Base-by-base conservation (phyloP, 2,329 filamentous ascomycete genomes). In the Xylaria arbuscula region DNA sequence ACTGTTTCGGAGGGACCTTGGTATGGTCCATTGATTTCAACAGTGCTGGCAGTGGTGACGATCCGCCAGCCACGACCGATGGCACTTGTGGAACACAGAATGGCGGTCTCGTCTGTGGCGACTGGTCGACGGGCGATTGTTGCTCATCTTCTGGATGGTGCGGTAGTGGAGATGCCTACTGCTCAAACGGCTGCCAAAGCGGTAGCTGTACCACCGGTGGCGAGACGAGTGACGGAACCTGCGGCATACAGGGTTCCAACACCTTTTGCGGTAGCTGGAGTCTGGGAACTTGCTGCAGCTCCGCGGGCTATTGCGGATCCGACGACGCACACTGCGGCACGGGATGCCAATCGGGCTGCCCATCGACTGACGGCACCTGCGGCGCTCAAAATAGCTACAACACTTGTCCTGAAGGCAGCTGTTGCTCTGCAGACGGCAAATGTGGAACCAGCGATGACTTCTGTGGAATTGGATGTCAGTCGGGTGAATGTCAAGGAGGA, bases 1-100 rank as follows among this genome's bases (percentile, higher is more conserved):
- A 61, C 6, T 79, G 78, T 68, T 75, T 81, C 45, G 76, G 78
- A 9, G 78, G 78, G 32, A 76, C 74, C 22, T 78, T 80, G 75
- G 72, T 74, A 13, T 80, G 78, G 78, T 40, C 38, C 38, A 13
- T 40, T 13, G 38, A 40, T 13, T 40, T 40, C 38, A 40, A 40
- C 38, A 40, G 38, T 40, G 38, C 38, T 40, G 38, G 38, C 13
- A 40, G 38, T 13, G 38, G 38, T 40, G 38, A 40, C 13, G 38
- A 40, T 13, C 38, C 38, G 38, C 38, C 38, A 13, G 38, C 38
- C 38, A 40, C 38, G 13, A 40, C 38, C 38, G 38, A 40, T 40
- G 38, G 38, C 38, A 40, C 38, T 40, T 40, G 38, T 40, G 38
- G 38, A 40, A 40, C 38, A 40, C 38, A 40, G 13, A 40, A 40